Evolutionary conservation across 768 basidiomycete genomes (phyloP), one percentile per base, ranked within the genome.

Genomic region (Lenzites betulinus): DNA sequence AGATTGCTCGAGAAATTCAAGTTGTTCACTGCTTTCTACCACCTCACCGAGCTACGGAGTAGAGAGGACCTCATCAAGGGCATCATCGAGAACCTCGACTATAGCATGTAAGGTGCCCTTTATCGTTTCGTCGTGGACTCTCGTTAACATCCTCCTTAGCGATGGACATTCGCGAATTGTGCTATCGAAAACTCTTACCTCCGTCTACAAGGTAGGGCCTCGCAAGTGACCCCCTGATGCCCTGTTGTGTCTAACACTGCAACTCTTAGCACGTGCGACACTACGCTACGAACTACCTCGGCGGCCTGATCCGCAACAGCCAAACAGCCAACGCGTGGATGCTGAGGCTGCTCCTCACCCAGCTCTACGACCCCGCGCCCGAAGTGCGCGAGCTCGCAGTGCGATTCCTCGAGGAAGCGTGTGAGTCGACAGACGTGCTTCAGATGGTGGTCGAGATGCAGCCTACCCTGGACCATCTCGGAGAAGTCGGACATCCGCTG

Each of bases 161-260:
- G 95, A 98, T 73, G 95, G 95, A 0, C 97, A 99, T 73, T 83
- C 95, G 0, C 87, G 97, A 20, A 92, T 98, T 44, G 87, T 99
- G 13, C 74, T 99, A 22, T 93, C 93, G 16, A 98, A 98, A 70
- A 93, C 95, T 0, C 77, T 99, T 50, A 98, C 96, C 0, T 98
- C 96, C 0, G 93, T 87, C 71, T 94, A 94, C 74, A 89, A 89
- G 76, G 93, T 90, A 64, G 16, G 15, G 18, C 30, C 20, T 12
- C 6, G 25, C 22, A 6, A 46, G 2, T 7, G 42, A 20, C n/a
- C n/a, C n/a, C n/a, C n/a, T 43, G 22, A 8, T n/a, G 22, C 16
- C 30, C 30, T 33, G 30, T 33, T 11, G 11, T n/a, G n/a, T n/a
- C 30, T 33, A 11, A 33, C 30, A 11, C 11, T 11, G 43, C 43